Conservation (phyloP, 2,329 filamentous ascomycete genomes). For the Trichoderma asperellum region DNA sequence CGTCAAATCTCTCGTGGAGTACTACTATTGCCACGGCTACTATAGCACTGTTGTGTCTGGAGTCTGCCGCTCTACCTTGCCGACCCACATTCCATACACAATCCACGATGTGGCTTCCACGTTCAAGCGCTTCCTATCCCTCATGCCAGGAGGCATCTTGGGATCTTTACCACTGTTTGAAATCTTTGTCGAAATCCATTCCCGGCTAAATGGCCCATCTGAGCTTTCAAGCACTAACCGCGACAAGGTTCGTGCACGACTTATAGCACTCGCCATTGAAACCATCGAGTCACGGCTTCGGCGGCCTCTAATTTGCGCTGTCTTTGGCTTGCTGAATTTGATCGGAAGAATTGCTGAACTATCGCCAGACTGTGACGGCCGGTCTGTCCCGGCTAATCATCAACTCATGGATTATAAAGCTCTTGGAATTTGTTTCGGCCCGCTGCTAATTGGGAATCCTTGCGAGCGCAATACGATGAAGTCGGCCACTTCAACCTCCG, state of each 20-base stretch:
- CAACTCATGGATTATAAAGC: conserved; percentile 66
- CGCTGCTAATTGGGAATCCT: conserved; percentile 63
- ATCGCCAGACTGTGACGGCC: conserved; percentile 52
- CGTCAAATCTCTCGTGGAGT: conserved; percentile 64
- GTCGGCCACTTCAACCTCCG: conserved; percentile 47
- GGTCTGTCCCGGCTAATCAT: conserved; percentile 58
- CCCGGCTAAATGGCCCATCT: conserved; percentile 55
- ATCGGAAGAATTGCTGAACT: conserved; percentile 62
- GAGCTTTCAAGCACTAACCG: conserved; percentile 59
- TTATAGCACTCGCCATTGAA: conserved; percentile 66
- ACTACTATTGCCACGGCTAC: conserved; percentile 59
- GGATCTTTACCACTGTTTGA: conserved; percentile 66
- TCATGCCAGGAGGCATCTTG: conserved; percentile 67
- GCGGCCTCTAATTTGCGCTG: conserved; percentile 66
- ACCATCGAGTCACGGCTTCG: conserved; percentile 63
- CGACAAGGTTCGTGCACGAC: conserved; percentile 61
- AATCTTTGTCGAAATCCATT: conserved; percentile 63
- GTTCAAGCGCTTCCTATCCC: conserved; percentile 67
- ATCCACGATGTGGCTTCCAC: conserved; percentile 69
- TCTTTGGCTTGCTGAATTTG: conserved; percentile 67
- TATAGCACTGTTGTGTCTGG: conserved; percentile 55
- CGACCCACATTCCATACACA: conserved; percentile 61
- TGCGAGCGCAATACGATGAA: conserved; percentile 56
- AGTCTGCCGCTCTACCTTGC: conserved; percentile 62
- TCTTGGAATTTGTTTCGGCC: conserved; percentile 67